A percentile compares a stretch with the other conserved stretches of the same genome.
These are phyloP conservation scores for Leccinum subrobustum DNA, from an alignment of 1,284 basidiomycete species.

Conservation along the genomic window DNA sequence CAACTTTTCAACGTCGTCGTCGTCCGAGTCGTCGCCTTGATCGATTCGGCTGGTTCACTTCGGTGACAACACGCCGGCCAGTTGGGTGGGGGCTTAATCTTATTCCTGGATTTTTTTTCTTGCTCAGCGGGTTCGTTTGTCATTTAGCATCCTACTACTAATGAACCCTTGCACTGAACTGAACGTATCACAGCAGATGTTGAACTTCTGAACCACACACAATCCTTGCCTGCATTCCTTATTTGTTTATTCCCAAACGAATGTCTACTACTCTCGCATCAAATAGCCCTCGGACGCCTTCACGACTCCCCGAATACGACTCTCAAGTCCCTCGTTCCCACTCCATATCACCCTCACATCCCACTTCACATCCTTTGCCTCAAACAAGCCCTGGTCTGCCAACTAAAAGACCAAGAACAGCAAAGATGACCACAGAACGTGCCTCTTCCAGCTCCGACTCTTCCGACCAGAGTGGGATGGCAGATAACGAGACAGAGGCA, in stretches of 20 bases:
- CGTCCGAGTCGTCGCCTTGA: constrained; percentile 5
- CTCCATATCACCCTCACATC: neutral
- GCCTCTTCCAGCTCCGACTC: constrained; percentile 35
- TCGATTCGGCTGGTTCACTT: neutral
- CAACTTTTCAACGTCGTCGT: neutral
- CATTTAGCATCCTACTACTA: neutral
- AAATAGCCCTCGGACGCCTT: constrained; percentile 16
- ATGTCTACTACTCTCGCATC: constrained; percentile 24
- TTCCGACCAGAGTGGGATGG: constrained; percentile 54
- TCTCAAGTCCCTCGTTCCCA: constrained; percentile 1
- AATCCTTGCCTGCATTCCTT: constrained; percentile 23
- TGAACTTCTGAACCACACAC: constrained; percentile 17
- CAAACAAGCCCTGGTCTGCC: constrained; percentile 15
- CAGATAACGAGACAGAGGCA: constrained; percentile 50
- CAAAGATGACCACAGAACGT: constrained; percentile 24
- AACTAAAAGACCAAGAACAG: constrained; percentile 21
- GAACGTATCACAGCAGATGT: neutral
- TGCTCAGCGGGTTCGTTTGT: neutral
- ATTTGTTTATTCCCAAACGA: constrained; percentile 23
- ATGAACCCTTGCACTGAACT: neutral
- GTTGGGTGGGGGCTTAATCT: neutral
- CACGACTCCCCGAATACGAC: constrained; percentile 27
- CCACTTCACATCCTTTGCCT: neutral
- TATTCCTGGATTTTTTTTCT: constrained; percentile 7
- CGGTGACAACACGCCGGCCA: neutral